Conservation (phyloP, 768 basidiomycete species). For the Scleroderma citrinum region DNA sequence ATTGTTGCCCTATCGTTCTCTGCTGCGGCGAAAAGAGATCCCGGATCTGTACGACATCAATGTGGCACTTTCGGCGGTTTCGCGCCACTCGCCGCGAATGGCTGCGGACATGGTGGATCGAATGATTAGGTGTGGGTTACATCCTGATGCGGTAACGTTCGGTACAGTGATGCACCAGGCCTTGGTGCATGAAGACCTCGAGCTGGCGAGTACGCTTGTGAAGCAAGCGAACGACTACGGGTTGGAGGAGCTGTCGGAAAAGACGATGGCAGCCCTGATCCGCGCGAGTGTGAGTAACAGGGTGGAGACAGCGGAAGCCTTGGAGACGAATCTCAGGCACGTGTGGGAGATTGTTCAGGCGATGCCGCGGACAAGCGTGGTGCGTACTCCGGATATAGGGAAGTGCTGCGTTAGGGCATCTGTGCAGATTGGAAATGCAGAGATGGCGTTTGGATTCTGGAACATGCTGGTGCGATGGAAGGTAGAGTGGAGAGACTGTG, state of each 20-base stretch:
- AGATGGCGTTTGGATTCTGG: slow-evolving; percentile 61
- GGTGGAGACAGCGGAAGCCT: slow-evolving; percentile 19
- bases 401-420: slow-evolving; percentile 45
- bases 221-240: slow-evolving; percentile 32
- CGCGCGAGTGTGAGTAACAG: slow-evolving; percentile 32
- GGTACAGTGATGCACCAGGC: slow-evolving; percentile 62
- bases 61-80: slow-evolving; percentile 51
- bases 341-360: slow-evolving; percentile 39
- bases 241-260: slow-evolving; percentile 35
- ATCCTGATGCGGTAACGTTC: slow-evolving; percentile 49
- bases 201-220: slow-evolving; percentile 41
- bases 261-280: slow-evolving; percentile 46
- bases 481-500: slow-evolving; percentile 43
- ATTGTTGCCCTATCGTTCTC: slow-evolving; percentile 39
- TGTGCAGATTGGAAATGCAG: slow-evolving; percentile 42
- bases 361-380: slow-evolving; percentile 29
- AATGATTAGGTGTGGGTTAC: slow-evolving; percentile 44
- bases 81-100: slow-evolving; percentile 39
- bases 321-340: slow-evolving; percentile 32
- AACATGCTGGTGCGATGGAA: slow-evolving; percentile 36
- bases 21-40: slow-evolving; percentile 43
- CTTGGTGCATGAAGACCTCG: slow-evolving; percentile 36
- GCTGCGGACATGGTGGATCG: slow-evolving; percentile 45
- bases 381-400: slow-evolving; percentile 43
- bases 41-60: slow-evolving; percentile 65